Evolutionary conservation across 768 basidiomycete species (phyloP).

Genomic region (Tulasnella sp.): DNA sequence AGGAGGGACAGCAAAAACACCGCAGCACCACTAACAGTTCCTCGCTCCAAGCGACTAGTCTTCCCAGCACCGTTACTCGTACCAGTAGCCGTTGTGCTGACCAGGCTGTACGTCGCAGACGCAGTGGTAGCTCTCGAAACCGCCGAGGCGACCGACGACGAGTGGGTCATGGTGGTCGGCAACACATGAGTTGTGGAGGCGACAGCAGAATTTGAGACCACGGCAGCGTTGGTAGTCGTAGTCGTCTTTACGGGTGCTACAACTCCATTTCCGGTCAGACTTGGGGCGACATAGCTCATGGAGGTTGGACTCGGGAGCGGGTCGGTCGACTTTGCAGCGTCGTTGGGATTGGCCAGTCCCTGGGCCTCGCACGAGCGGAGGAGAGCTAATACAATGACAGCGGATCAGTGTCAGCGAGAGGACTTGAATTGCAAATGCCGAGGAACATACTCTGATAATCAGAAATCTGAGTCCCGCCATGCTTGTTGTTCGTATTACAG

Average conservation of each 20-base stretch:
- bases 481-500: constrained; percentile 6
- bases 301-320: background rate
- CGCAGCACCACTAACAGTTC: background rate
- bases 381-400: background rate
- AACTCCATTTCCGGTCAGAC: background rate
- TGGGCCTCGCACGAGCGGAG: background rate
- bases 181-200: background rate
- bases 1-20: background rate
- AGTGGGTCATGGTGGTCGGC: background rate
- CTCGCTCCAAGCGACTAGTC: background rate
- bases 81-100: background rate
- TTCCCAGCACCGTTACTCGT: background rate
- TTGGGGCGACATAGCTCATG: background rate
- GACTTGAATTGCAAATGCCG: background rate
- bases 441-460: background rate
- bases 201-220: background rate
- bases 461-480: background rate
- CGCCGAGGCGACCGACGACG: background rate
- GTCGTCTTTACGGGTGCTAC: background rate
- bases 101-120: background rate
- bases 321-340: background rate
- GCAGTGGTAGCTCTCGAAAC: background rate
- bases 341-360: background rate
- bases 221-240: background rate
- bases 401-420: background rate